Base-by-base conservation (phyloP, 345 rosid genomes). In the Ceriops zippeliana region DNA sequence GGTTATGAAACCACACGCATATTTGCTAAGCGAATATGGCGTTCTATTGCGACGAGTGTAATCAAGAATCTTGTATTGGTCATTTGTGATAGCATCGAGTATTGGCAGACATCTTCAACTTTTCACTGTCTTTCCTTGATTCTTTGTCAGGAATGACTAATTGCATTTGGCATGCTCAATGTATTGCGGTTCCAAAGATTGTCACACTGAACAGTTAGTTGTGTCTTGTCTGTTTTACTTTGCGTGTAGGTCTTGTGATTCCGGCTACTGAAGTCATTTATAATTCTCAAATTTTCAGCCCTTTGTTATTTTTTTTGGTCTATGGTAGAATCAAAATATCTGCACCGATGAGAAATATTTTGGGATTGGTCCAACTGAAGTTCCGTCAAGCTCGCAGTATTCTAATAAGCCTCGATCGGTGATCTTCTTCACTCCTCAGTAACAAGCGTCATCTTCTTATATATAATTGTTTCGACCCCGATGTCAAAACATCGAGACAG, bases 101-200 rank as follows among this genome's bases (percentile, higher is more conserved):
- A 68, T 63, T 83, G 87, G 81, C 79, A 72, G 84, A 78, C 84
- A 83, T 65, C 27, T 34, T 57, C 38, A 61, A 74, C 31, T 47
- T 61, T 65, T 34, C 37, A 34, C 7, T 65, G 37, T n/a, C 54
- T 67, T 37, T 26, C 34, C 57, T 38, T 60, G 68, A 63, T 37
- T 47, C 24, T 58, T 57, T 68, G 58, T 59, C 72, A 52, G 53
- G 72, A 68, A 58, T 64, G 72, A 61, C 61, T 67, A 57, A 28
- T 42, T 51, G 38, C 24, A 8, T 16, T 20, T 2, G 8, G 21
- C 34, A 56, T 28, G 34, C 64, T 28, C 13, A 21, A 38, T 54
- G 21, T 20, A 54, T n/a, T 61, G 65, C 68, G 74, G 46, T 42
- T 59, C 46, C 57, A 34, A 52, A 46, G 17, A 30, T 17, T 31